Percentiles rank a stretch among this genome's conserved stretches.
These are phyloP conservation scores for Ophiostoma piceae DNA, from an alignment of 2,329 filamentous ascomycete species.

Conservation along the genomic window DNA sequence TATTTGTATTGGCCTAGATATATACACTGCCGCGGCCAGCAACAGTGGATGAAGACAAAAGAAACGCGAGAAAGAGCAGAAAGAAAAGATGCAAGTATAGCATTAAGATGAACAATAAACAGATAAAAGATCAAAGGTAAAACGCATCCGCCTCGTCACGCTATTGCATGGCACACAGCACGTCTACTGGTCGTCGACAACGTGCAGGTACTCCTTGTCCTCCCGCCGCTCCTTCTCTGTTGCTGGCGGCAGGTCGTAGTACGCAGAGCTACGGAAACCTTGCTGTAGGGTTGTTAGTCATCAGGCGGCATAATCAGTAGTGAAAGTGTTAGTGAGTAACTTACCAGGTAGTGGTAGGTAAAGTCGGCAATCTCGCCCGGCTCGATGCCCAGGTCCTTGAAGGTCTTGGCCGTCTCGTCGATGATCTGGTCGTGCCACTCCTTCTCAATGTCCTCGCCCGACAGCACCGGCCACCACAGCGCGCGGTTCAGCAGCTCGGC, in stretches of 20 bases:
- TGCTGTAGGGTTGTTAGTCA: slow-evolving; percentile 53
- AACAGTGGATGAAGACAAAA: slow-evolving; percentile 14
- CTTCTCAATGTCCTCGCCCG: slow-evolving; percentile 79
- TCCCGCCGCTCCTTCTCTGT: slow-evolving; percentile 92
- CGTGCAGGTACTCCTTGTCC: slow-evolving; percentile 95
- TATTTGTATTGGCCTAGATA: slow-evolving; percentile 15
- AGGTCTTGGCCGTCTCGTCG: slow-evolving; percentile 87
- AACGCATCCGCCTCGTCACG: slow-evolving; percentile 1
- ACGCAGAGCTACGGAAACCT: slow-evolving; percentile 81
- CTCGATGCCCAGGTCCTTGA: slow-evolving; percentile 86
- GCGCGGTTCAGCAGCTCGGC: slow-evolving; percentile 70
- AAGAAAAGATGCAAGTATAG: slow-evolving; percentile 3
- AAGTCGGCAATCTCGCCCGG: slow-evolving; percentile 79
- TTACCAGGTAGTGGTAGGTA: slow-evolving; percentile 90
- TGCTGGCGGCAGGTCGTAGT: slow-evolving; percentile 89
- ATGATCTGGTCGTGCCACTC: slow-evolving; percentile 93
- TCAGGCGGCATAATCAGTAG: no score
- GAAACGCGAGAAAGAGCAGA: slow-evolving; percentile 7
- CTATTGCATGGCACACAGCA: background rate
- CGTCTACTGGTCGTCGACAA: slow-evolving; percentile 73
- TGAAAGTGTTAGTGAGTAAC: slow-evolving; percentile 33
- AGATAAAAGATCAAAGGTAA: background rate
- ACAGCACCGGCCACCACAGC: slow-evolving; percentile 84
- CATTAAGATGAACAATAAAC: background rate
- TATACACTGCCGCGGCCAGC: slow-evolving; percentile 19